A percentile compares a stretch with the other conserved stretches of the same genome.
Conservation (phyloP, 176 grass and related monocot genomes). For the Themeda triandra region DNA sequence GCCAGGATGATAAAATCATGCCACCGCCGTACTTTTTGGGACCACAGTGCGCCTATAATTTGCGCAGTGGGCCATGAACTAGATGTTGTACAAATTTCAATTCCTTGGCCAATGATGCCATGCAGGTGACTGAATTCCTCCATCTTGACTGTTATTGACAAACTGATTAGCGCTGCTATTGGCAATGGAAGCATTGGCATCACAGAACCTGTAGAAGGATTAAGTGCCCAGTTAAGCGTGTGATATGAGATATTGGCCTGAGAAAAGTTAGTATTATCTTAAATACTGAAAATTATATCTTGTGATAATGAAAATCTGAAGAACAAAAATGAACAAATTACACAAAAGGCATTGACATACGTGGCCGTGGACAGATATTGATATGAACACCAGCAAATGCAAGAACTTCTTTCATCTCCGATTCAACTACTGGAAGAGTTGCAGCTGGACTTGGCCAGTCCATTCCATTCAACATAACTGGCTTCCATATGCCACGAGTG, state of each 20-base stretch:
- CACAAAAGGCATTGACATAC: conserved; percentile 15
- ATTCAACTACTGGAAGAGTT: conserved; percentile 55
- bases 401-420: conserved; percentile 76
- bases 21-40: conserved; percentile 71
- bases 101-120: conserved; percentile 45
- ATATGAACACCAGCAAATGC: conserved; percentile 73
- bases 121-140: conserved; percentile 48
- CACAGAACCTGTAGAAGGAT: conserved; percentile 37
- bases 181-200: conserved; percentile 82
- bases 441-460: conserved; percentile 77
- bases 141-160: conserved; percentile 79
- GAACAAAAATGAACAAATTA: neutral
- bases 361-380: conserved; percentile 51
- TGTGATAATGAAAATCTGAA: neutral
- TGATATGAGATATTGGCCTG: neutral
- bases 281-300: neutral
- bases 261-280: neutral
- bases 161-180: conserved; percentile 70
- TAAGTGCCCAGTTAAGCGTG: neutral
- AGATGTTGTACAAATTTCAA: conserved; percentile 68
- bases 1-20: conserved; percentile 67
- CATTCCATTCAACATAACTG: conserved; percentile 66
- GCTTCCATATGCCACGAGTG: conserved; percentile 78
- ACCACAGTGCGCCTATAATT: conserved; percentile 77
- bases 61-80: conserved; percentile 78